Evolutionary conservation across 306 rosid species (phyloP), one percentile per base, ranked within the genome.

Genomic region (Medicago arabica): DNA sequence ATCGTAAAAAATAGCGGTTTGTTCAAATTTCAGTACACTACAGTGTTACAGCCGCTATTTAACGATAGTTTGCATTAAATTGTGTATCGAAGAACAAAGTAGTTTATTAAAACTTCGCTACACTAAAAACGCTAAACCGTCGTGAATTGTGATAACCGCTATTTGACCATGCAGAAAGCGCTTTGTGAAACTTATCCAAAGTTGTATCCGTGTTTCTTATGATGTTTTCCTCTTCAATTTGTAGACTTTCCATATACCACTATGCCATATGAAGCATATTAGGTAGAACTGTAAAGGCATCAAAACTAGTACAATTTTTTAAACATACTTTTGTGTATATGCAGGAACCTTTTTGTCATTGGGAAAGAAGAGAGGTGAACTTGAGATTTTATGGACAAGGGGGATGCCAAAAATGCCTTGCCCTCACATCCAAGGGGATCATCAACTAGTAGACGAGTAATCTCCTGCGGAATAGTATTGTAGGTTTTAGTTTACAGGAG

Each of bases 291-390:
- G n/a, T n/a, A n/a, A n/a, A n/a, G n/a, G 25, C 75, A 46, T 28
- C 53, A 76, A 64, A 43, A 17, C 43, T 43, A 10, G 43, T 8
- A 13, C 19, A n/a, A 9, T 53, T 64, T 44, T 14, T 19, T 1
- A 41, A 69, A 68, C 51, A 34, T 17, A 11, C 12, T 67, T 73
- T 55, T 74, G 9, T 83, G 67, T 58, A 63, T 62, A 60, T 78
- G 87, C 83, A 94, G 98, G 98, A 50, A 90, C 98, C 9, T 80
- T 94, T 83, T 84, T 94, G 85, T 86, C 97, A 51, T 59, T 94
- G 88, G 98, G 92, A 84, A 89, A 89, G 84, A 91, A 81, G 86
- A 89, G 97, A 84, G 96, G 98, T 36, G 98, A 95, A 77, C 90
- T 95, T 16, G 80, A 85, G 82, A 72, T 84, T 70, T 86, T 95